Conservation (phyloP, 108 stramenopile genomes). For the Skeletonema tropicum region DNA sequence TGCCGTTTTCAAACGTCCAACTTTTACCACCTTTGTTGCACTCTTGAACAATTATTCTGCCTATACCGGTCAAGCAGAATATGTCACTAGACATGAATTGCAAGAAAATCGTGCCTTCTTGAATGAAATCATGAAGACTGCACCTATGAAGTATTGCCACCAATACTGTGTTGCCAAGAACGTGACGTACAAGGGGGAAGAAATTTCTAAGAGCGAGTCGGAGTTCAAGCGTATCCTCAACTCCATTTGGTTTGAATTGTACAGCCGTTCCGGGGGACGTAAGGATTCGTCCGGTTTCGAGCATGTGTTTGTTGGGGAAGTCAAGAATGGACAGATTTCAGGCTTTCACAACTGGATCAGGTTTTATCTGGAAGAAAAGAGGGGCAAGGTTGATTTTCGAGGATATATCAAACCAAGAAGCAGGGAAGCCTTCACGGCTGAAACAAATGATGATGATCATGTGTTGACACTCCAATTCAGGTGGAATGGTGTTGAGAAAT, state of each 20-base stretch:
- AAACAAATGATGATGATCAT: constrained; percentile 69
- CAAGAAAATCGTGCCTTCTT: constrained; percentile 74
- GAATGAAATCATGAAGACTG: constrained; percentile 79
- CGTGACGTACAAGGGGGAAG: constrained; percentile 34
- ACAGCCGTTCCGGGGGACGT: constrained; percentile 60
- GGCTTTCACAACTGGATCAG: constrained; percentile 96
- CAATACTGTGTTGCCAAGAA: constrained; percentile 66
- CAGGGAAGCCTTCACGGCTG: constrained; percentile 54
- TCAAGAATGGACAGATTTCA: constrained; percentile 67
- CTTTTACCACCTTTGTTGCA: constrained; percentile 75
- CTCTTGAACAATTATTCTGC: constrained; percentile 88
- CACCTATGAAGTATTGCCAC: constrained; percentile 91
- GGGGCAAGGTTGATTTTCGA: constrained; percentile 81
- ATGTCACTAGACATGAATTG: constrained; percentile 59
- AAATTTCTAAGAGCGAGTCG: constrained; percentile 51
- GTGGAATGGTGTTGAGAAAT: constrained; percentile 90
- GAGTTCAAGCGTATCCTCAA: constrained; percentile 73
- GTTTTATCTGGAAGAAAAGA: constrained; percentile 88
- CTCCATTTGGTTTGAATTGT: constrained; percentile 89
- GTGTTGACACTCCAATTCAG: constrained; percentile 86
- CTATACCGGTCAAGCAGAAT: constrained; percentile 64
- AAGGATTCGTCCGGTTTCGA: constrained; percentile 91
- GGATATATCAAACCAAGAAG: constrained; percentile 84
- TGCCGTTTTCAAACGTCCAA: constrained; percentile 63
- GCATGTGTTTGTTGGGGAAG: constrained; percentile 94